These are phyloP conservation scores for Cutaneotrichosporon spelunceum DNA, from an alignment of 1,284 basidiomycete genomes.

Conservation along the genomic window DNA sequence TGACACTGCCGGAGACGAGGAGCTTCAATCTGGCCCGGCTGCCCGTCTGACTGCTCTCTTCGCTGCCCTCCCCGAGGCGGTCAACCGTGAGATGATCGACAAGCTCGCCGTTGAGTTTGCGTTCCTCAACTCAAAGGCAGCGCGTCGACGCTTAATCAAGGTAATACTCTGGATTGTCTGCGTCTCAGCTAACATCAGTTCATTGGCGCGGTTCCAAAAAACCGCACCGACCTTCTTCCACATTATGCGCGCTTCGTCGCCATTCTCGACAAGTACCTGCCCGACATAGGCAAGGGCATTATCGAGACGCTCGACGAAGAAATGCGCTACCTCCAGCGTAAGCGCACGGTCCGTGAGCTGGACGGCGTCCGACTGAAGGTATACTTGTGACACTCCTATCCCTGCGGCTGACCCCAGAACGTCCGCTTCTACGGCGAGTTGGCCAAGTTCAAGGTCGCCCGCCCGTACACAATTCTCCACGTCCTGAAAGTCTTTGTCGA, in stretches of 20 bases:
- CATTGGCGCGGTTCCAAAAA: constrained; percentile 78
- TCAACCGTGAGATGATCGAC: constrained; percentile 87
- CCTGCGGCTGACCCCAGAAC: constrained; percentile 59
- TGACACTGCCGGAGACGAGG: constrained; percentile 34
- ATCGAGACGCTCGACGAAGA: constrained; percentile 89
- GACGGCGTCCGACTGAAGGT: constrained; percentile 81
- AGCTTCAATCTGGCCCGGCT: constrained; percentile 70
- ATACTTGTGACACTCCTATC: constrained; percentile 15
- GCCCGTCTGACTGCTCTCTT: constrained; percentile 90
- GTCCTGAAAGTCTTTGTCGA: constrained; percentile 96
- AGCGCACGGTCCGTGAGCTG: constrained; percentile 85
- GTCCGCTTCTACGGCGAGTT: constrained; percentile 83
- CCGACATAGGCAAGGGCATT: constrained; percentile 80
- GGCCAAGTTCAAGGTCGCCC: constrained; percentile 93
- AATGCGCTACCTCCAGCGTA: constrained; percentile 91
- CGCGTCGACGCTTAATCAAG: constrained; percentile 81
- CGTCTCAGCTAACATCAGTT: constrained; percentile 58
- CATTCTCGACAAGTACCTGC: constrained; percentile 86
- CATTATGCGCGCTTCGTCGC: constrained; percentile 90
- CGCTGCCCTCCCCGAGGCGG: constrained; percentile 86
- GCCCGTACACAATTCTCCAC: constrained; percentile 86
- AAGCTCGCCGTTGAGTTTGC: constrained; percentile 94
- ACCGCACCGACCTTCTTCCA: constrained; percentile 83
- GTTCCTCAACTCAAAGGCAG: constrained; percentile 91
- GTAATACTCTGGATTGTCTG: constrained; percentile 50